Evolutionary conservation across 768 basidiomycete species (phyloP), one percentile per base, ranked within the genome.

Genomic region (Amanita rimosa): DNA sequence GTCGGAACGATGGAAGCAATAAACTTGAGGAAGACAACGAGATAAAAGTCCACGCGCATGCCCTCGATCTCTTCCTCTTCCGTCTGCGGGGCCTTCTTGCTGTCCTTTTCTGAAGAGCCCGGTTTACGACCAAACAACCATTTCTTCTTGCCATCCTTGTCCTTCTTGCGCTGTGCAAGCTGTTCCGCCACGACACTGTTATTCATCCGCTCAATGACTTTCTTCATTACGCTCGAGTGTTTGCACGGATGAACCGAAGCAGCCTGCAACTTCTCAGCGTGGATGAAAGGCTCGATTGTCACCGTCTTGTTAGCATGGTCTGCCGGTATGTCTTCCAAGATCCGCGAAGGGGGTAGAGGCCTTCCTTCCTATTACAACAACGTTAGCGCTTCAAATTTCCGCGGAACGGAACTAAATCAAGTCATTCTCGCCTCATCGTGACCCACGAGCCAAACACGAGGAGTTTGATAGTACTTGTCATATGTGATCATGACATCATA

Each of bases 401-500:
- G 19, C 21, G 21, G 22, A n/a, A 2, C 17, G 4, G 24, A 24
- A 11, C 7, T 22, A 39, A 11, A 16, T 33, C 2, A 27, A 19
- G 19, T 34, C 40, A 45, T 42, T 14, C 54, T 49, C 53, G 88
- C 92, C 79, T 98, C 96, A 62, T 97, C 94, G 62, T 97, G 97
- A 16, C 96, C 96, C 55, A 94, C 79, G 51, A 99, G 69, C 96
- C 96, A 99, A 62, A 97, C 86, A 56, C 95, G 81, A 19, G 96
- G 96, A 10, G 94, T 97, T 65, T 98, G 96, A 67, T 99, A 98
- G 67, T 94, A 95, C 71, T 98, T 99, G 77, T 99, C 96, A 65
- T 98, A 99, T 42, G 90, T 91, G 72, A 99, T 98, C 85, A 96
- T 90, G 59, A 97, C 94, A 64, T 99, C 96, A 71, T 99, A 99